A percentile compares a stretch with the other conserved stretches of the same genome.
Evolutionary conservation across 139 green algal species (phyloP).

Genomic region (Volvox reticuliferus): DNA sequence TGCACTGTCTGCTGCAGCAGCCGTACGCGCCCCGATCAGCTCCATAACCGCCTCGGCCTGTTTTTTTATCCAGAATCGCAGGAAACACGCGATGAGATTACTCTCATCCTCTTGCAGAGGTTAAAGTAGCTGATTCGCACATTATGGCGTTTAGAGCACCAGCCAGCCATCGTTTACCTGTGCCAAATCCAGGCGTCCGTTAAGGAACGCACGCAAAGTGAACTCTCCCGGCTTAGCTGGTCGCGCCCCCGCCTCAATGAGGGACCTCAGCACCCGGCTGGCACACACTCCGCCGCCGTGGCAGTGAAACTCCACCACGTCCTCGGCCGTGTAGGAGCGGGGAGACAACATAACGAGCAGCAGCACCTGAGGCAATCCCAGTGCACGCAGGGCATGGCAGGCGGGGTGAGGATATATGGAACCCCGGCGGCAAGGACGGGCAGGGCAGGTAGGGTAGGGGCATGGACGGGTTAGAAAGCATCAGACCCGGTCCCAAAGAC

Average conservation of each 20-base stretch:
- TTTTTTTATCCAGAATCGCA: too few relatives aligned
- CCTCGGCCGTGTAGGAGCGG: constrained; percentile 95
- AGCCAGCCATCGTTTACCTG: constrained; percentile 62
- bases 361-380: constrained; percentile 63
- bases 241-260: constrained; percentile 82
- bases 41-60: constrained; percentile 90
- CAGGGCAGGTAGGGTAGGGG: too few relatives aligned
- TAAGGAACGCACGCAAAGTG: constrained; percentile 97
- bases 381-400: too few relatives aligned
- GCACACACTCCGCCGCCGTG: constrained; percentile 91
- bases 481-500: too few relatives aligned
- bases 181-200: constrained; percentile 92
- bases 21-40: constrained; percentile 88
- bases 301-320: constrained; percentile 96
- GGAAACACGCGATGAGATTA: too few relatives aligned
- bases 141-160: neutral
- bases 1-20: constrained; percentile 88
- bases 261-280: constrained; percentile 75
- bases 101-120: too few relatives aligned
- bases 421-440: too few relatives aligned
- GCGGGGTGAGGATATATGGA: too few relatives aligned
- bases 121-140: too few relatives aligned
- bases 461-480: too few relatives aligned
- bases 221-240: constrained; percentile 93
- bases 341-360: constrained; percentile 85